phyloP scores from a whole-genome alignment of 192 early-diverging fungal species.

The Coemansia sp. region DNA sequence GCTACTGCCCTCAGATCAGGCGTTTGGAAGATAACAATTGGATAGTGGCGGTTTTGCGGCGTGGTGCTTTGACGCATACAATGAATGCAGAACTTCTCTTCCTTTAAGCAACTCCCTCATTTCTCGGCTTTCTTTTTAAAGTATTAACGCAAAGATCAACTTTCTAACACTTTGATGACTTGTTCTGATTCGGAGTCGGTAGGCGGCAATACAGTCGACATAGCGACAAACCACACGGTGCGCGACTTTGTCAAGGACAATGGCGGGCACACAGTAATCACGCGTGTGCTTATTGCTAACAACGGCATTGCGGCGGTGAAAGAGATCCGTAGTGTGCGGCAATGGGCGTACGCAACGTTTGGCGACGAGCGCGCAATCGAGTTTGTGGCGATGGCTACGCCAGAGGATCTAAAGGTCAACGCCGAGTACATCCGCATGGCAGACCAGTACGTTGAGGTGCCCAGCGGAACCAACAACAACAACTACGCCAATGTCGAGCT shows the following conservation, averaged over 20 bases:
- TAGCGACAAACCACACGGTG: constrained; percentile 64
- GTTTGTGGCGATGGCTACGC: constrained; percentile 98
- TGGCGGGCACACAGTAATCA: constrained; percentile 85
- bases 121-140: too few relatives aligned
- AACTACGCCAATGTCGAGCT: constrained; percentile 99
- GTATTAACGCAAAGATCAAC: too few relatives aligned
- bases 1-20: too few relatives aligned
- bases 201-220: constrained; percentile 72
- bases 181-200: constrained; percentile 5
- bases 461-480: constrained; percentile 96
- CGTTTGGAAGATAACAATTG: too few relatives aligned
- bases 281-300: constrained; percentile 96
- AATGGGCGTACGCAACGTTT: constrained; percentile 99
- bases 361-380: constrained; percentile 93
- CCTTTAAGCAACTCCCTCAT: too few relatives aligned
- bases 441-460: constrained; percentile 97
- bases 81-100: too few relatives aligned
- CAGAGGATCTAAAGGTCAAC: constrained; percentile 95
- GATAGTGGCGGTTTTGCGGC: too few relatives aligned
- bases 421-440: constrained; percentile 99
- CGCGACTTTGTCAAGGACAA: constrained; percentile 75
- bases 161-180: too few relatives aligned
- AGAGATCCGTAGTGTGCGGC: constrained; percentile 94
- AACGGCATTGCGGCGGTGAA: constrained; percentile 99
- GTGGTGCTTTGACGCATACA: too few relatives aligned